Base-by-base conservation (phyloP, 2,329 filamentous ascomycete species). In the Falciphora oryzae region DNA sequence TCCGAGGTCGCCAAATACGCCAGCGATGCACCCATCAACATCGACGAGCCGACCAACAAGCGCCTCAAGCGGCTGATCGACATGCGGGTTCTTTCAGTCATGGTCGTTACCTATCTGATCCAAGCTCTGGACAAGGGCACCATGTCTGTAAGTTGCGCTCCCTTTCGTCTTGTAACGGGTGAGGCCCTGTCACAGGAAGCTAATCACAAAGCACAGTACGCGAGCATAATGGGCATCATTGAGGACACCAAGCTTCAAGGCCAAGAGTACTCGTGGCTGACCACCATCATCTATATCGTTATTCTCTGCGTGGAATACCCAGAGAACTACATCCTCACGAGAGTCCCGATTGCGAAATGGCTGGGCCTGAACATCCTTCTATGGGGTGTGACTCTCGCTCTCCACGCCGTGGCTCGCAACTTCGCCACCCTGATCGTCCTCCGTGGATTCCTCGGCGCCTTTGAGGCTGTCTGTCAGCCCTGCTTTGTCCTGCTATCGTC, bases 251-350 rank as follows among this genome's bases (percentile, higher is more conserved):
- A 59, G 50, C 63, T 71, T 8, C 44, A 63, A 8, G 67, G 66
- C 14, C 13, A 38, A 25, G 73, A 91, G 76, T 92, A 87, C 72
- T 84, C 82, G 29, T 92, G 89, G 89, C 78, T 92, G 63, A 89
- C 86, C 0, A 90, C 88, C 16, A 90, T 86, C 79, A 89, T 92
- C 68, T 92, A 91, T 77, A 86, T 91, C 66, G 87, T 85, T 63
- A 86, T 91, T 25, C 78, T 92, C 14, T 75, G 87, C 60, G 88
- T 90, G 68, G 89, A 92, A 73, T 91, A 90, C 71, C 89, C 89
- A 0, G 89, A 88, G 73, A 90, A 88, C 74, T 77, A 70, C 69
- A 73, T 79, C 68, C 76, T 75, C 64, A 67, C 70, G 60, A 82
- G 86, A 31, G 83, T 89, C 0, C 88, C 88, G 7, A 83, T 90